These are phyloP conservation scores for Beta corolliflora DNA, from an alignment of 179 eudicot genomes.

Conservation along the genomic window DNA sequence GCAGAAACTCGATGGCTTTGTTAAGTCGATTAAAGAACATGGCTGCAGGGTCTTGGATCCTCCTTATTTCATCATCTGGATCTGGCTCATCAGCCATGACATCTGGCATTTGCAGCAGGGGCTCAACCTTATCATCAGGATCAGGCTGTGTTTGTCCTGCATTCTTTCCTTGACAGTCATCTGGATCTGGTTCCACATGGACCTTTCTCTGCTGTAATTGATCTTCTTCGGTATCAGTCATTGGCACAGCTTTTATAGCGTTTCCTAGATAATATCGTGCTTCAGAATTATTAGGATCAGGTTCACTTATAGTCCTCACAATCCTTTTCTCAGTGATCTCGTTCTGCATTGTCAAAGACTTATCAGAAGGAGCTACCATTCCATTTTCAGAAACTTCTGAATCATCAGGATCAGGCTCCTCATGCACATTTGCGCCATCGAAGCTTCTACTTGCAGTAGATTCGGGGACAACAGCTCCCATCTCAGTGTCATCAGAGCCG, in stretches of 20 bases:
- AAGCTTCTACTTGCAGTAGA: slow-evolving; percentile 8
- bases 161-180: slow-evolving; percentile 28
- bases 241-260: slow-evolving; percentile 15
- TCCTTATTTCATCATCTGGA: slow-evolving; percentile 70
- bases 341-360: slow-evolving; percentile 21
- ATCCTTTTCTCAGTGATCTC: slow-evolving; percentile 8
- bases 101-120: slow-evolving; percentile 18
- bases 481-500: slow-evolving; percentile 23
- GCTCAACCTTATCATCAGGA: slow-evolving; percentile 29
- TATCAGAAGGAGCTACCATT: not conserved
- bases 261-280: slow-evolving; percentile 19
- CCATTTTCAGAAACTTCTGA: slow-evolving; percentile 19
- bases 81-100: slow-evolving; percentile 52
- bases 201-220: slow-evolving; percentile 2
- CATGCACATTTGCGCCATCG: slow-evolving; percentile 2
- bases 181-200: slow-evolving; percentile 30
- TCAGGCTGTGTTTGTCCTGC: slow-evolving; percentile 27
- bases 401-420: slow-evolving; percentile 40
- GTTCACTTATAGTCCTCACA: slow-evolving; percentile 23
- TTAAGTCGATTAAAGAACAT: slow-evolving; percentile 51
- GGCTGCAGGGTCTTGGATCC: slow-evolving; percentile 77
- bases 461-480: slow-evolving; percentile 6
- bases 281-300: slow-evolving; percentile 47
- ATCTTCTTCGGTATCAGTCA: slow-evolving; percentile 21
- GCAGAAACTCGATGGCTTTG: slow-evolving; percentile 57